Conservation (phyloP, 2,329 filamentous ascomycete genomes). For the Scorias spongiosa region DNA sequence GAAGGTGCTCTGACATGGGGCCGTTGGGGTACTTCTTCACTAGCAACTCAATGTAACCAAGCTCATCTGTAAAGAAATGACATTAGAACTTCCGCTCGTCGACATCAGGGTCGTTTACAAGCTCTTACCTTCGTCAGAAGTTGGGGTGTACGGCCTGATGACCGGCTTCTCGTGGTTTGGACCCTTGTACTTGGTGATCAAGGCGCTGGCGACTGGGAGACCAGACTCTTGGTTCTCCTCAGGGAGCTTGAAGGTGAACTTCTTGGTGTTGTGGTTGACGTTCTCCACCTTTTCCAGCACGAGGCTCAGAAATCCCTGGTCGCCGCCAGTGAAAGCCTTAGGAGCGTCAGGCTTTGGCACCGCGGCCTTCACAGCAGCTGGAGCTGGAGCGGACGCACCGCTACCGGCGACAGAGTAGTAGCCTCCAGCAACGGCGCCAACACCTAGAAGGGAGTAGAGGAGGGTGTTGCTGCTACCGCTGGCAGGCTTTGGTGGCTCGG, state of each 20-base stretch:
- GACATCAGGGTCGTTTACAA: neutral
- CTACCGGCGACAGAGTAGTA: constrained; percentile 31
- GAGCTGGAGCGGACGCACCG: constrained; percentile 13
- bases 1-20: constrained; percentile 80
- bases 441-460: constrained; percentile 46
- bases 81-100: neutral
- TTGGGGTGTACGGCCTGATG: constrained; percentile 83
- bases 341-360: constrained; percentile 25
- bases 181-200: constrained; percentile 85
- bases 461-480: constrained; percentile 42
- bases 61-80: constrained; percentile 38
- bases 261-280: constrained; percentile 92
- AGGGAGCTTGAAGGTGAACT: constrained; percentile 72
- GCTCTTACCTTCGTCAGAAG: constrained; percentile 59
- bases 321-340: constrained; percentile 59
- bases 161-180: constrained; percentile 71
- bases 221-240: constrained; percentile 75
- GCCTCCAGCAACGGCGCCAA: constrained; percentile 41
- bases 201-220: constrained; percentile 62
- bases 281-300: constrained; percentile 63
- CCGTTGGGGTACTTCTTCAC: constrained; percentile 86
- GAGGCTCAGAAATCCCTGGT: constrained; percentile 76
- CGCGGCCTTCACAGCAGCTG: constrained; percentile 20
- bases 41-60: constrained; percentile 73
- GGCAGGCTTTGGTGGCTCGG: constrained; percentile 34